Base-by-base conservation (phyloP, 352 stramenopile species). In the Globisporangium heterothallicum region DNA sequence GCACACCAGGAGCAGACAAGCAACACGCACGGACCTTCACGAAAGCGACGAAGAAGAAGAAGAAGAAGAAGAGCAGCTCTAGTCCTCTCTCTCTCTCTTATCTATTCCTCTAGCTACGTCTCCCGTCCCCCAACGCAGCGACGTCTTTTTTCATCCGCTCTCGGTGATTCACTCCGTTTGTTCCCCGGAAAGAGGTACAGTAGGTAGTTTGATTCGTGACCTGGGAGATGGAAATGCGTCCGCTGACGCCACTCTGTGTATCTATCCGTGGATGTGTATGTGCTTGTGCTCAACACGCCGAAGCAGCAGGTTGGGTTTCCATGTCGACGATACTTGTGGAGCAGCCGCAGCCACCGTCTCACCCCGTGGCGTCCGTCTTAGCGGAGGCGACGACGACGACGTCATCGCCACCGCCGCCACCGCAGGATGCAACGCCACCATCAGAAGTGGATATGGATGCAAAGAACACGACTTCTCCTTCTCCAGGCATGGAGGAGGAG, bases 251-350 rank as follows among this genome's bases (percentile, higher is more conserved):
- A 19, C 18, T 40, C 26, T 29, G 3, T 45, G 1, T 29, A 1
- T 40, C 25, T 42, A 14, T 14, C 27, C 42, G 21, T 19, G 22
- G 30, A 32, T 4, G 13, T 53, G 46, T 14, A 4, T 53, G 46
- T 34, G 18, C 21, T 19, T 30, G 32, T 18, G n/a, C 32, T 38
- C n/a, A 16, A 38, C 10, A 38, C n/a, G 32, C n/a, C 12, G 32
- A 2, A 18, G 8, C 32, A 3, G 12, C 10, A 38, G 32, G 32
- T n/a, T 38, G 8, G 6, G n/a, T 26, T 25, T 12, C 14, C 8
- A 53, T 53, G 47, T 53, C 47, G 47, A 44, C 46, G 16, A 53
- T 53, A 14, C 34, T 53, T 13, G 47, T 53, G 22, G 47, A 53
- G 10, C 47, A 44, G 22, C 16, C 47, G 22, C 47, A 41, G 47